These are phyloP conservation scores for Hyphodiscus hymeniophilus DNA, from an alignment of 495 filamentous ascomycete species.

Conservation along the genomic window DNA sequence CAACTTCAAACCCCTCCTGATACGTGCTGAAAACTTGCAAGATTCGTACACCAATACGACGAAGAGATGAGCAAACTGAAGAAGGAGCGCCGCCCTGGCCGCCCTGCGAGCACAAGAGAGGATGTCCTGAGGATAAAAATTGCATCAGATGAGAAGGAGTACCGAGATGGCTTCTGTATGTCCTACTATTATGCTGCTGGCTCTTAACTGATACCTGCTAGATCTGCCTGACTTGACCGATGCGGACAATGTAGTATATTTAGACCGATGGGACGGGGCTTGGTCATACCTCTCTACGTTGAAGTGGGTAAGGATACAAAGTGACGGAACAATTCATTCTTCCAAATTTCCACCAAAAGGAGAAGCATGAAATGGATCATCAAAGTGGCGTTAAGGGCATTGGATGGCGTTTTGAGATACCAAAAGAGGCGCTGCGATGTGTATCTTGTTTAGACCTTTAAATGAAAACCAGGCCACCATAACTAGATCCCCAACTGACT, in stretches of 20 bases:
- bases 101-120: slow-evolving; percentile 70
- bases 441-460: background rate
- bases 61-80: slow-evolving; percentile 67
- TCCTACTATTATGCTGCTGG: slow-evolving; percentile 4
- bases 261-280: slow-evolving; percentile 42
- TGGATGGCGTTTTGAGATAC: slow-evolving; percentile 15
- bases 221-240: slow-evolving; percentile 43
- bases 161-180: slow-evolving; percentile 71
- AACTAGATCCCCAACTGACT: background rate
- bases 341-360: slow-evolving; percentile 66
- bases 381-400: slow-evolving; percentile 25
- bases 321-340: slow-evolving; percentile 43
- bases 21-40: slow-evolving; percentile 24
- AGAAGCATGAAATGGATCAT: slow-evolving; percentile 30
- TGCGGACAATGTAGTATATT: slow-evolving; percentile 33
- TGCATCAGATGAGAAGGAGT: slow-evolving; percentile 67
- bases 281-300: slow-evolving; percentile 47
- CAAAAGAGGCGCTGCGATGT: slow-evolving; percentile 11
- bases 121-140: slow-evolving; percentile 67
- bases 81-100: slow-evolving; percentile 68
- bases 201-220: slow-evolving; percentile 23
- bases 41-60: slow-evolving; percentile 70
- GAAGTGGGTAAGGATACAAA: slow-evolving; percentile 51
- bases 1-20: background rate
- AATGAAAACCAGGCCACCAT: background rate